These are phyloP conservation scores for Persicaria tinctoria DNA, from an alignment of 148 eudicot species.

Conservation along the genomic window DNA sequence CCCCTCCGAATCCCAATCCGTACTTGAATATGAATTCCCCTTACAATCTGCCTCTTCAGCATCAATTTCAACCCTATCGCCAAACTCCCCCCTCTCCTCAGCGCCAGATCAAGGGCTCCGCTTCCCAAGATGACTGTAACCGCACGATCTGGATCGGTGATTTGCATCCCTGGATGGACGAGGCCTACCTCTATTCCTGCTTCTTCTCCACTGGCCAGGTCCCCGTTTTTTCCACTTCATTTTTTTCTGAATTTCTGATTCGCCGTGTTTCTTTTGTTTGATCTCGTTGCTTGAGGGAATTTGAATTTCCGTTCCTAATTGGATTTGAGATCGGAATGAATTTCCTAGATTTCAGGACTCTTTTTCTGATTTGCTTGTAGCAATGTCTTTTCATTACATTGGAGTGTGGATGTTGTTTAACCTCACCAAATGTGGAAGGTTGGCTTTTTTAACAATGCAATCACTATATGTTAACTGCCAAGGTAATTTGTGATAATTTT, in stretches of 20 bases:
- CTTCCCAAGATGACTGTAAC: not conserved
- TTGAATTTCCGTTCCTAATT: not conserved
- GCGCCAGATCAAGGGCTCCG: slow-evolving; percentile 10
- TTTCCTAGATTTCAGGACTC: not conserved
- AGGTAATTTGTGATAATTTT: not conserved
- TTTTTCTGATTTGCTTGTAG: not conserved
- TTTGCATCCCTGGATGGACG: slow-evolving; percentile 63
- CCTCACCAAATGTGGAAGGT: not conserved
- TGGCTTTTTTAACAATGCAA: not conserved
- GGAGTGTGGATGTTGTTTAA: not conserved
- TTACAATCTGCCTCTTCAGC: not conserved
- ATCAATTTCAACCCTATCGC: not conserved
- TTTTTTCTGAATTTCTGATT: not conserved
- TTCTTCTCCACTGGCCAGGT: slow-evolving; percentile 50
- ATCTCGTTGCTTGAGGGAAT: not conserved
- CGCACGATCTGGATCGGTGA: slow-evolving; percentile 62
- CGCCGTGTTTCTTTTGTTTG: not conserved
- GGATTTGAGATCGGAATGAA: not conserved
- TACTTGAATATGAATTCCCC: slow-evolving; percentile 3
- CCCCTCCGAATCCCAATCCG: not conserved
- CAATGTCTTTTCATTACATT: not conserved
- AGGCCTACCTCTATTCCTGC: slow-evolving; percentile 36
- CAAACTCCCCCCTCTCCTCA: not conserved
- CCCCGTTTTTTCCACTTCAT: not conserved
- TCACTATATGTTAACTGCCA: not conserved